Percentiles rank a stretch among this genome's conserved stretches.
phyloP scores from a whole-genome alignment of 768 basidiomycete species.

The Tulasnella calospora region DNA sequence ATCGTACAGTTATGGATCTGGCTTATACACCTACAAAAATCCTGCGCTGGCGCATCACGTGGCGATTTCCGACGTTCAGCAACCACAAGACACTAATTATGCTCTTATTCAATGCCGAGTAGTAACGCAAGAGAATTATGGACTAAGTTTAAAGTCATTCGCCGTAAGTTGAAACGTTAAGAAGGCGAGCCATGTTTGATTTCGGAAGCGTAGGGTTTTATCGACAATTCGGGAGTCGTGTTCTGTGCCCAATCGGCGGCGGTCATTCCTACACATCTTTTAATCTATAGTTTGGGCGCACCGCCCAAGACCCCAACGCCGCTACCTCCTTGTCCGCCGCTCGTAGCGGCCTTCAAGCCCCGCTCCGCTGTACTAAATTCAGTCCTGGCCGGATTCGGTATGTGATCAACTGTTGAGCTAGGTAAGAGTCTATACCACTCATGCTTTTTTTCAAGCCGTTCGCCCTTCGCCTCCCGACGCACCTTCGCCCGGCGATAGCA shows the following conservation, averaged over 20 bases:
- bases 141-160: background rate
- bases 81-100: background rate
- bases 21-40: background rate
- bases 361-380: no score
- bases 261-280: background rate
- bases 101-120: background rate
- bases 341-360: no score
- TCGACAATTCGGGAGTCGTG: background rate
- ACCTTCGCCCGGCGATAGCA: background rate
- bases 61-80: background rate
- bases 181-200: background rate
- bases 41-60: background rate
- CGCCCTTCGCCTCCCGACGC: background rate
- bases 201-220: background rate
- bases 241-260: background rate
- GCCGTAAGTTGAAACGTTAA: background rate
- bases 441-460: no score
- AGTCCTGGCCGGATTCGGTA: no score
- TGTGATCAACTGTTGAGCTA: no score
- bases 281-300: background rate
- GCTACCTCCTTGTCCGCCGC: no score
- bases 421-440: no score
- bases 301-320: background rate
- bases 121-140: background rate
- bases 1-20: background rate